A percentile compares a stretch with the other conserved stretches of the same genome.
phyloP scores from a whole-genome alignment of 768 basidiomycete species.

The Russula virescens region DNA sequence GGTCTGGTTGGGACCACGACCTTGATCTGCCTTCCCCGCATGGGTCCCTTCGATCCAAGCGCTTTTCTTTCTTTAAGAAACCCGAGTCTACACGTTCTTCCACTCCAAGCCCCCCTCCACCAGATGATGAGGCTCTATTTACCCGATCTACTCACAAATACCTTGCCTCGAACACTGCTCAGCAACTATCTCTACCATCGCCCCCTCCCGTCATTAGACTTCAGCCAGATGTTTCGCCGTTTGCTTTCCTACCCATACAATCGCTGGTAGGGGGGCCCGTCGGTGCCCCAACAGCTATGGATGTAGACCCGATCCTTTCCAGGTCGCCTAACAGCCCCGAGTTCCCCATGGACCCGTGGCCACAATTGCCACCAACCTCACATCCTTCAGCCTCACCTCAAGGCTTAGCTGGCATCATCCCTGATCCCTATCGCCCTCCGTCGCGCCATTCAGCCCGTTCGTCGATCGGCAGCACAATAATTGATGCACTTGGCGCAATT shows the following conservation, averaged over 20 bases:
- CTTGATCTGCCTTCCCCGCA: conserved; percentile 14
- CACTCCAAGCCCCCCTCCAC: conserved; percentile 9
- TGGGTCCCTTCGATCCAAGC: conserved; percentile 7
- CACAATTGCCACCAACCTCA: not conserved
- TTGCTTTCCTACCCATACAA: not conserved
- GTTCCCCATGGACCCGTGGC: conserved; percentile 17
- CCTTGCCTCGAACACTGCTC: conserved; percentile 16
- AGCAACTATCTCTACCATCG: conserved; percentile 11
- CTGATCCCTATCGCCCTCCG: conserved; percentile 4
- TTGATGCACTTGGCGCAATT: conserved; percentile 18
- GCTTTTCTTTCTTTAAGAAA: conserved; percentile 9
- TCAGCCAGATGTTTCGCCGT: not conserved
- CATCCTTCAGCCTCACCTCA: not conserved
- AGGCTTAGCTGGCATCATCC: not conserved
- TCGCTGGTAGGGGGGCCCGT: not conserved
- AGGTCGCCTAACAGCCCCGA: conserved; percentile 4
- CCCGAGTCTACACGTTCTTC: conserved; percentile 7
- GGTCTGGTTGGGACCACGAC: conserved; percentile 23
- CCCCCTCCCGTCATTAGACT: conserved; percentile 9
- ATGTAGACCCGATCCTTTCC: conserved; percentile 1
- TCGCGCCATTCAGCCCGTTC: conserved; percentile 11
- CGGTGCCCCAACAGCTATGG: not conserved
- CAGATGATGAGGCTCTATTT: conserved; percentile 13
- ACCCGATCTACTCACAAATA: conserved; percentile 13
- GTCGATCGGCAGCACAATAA: conserved; percentile 15